phyloP scores from a whole-genome alignment of 805 yeast species.

The Nakazawaea wyomingensis region DNA sequence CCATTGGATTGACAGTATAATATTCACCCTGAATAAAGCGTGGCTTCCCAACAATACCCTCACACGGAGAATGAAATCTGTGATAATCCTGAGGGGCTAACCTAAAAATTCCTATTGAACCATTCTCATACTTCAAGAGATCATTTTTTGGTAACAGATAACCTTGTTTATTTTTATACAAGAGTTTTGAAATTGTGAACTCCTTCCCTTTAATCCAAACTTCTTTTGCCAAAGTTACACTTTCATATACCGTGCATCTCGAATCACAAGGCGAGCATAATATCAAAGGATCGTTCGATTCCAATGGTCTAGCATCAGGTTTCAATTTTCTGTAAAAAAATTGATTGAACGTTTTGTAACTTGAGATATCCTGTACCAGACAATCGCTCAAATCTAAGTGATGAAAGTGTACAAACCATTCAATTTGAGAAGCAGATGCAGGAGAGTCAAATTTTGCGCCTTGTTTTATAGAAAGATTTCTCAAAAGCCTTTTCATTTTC shows the following conservation, averaged over 20 bases:
- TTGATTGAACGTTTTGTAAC: conserved; percentile 74
- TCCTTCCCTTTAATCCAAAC: conserved; percentile 88
- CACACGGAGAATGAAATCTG: conserved; percentile 84
- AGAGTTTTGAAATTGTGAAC: conserved; percentile 61
- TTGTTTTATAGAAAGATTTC: conserved; percentile 67
- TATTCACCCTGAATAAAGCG: conserved; percentile 79
- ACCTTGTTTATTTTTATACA: conserved; percentile 38
- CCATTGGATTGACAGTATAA: conserved; percentile 97
- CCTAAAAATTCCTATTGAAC: conserved; percentile 74
- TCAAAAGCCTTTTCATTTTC: conserved; percentile 55
- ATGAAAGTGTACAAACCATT: conserved; percentile 77
- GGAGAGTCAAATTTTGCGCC: conserved; percentile 80
- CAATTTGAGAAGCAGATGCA: conserved; percentile 59
- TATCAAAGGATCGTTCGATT: conserved; percentile 46
- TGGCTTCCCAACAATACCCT: conserved; percentile 65
- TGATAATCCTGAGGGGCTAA: conserved; percentile 98
- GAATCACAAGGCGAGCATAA: conserved; percentile 85
- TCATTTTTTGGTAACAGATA: conserved; percentile 20
- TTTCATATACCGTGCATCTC: conserved; percentile 65
- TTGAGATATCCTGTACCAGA: conserved; percentile 36
- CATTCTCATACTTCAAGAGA: conserved; percentile 34
- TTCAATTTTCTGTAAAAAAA: conserved; percentile 79
- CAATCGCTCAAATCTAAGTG: conserved; percentile 74
- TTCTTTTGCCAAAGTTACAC: conserved; percentile 55
- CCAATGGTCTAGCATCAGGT: conserved; percentile 67